A percentile compares a stretch with the other conserved stretches of the same genome.
phyloP scores from a whole-genome alignment of 225 moss, liverwort and hornwort genomes.

The Physcomitrellopsis africana region DNA sequence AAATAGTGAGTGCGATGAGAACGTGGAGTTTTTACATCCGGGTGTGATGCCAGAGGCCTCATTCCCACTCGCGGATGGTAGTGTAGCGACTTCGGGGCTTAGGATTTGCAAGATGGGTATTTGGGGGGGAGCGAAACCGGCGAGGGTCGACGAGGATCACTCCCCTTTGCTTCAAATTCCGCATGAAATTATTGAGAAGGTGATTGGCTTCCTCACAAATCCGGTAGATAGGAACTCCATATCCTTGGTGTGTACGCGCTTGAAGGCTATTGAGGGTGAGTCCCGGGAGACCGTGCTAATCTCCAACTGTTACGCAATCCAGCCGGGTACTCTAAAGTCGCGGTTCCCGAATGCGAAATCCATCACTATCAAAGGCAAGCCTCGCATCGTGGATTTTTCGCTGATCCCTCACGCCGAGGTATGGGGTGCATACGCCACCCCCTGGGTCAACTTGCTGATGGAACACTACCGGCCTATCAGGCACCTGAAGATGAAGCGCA shows the following conservation, averaged over 20 bases:
- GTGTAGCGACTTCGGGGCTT: no score
- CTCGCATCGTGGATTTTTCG: conserved; percentile 50
- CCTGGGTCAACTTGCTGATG: conserved; percentile 39
- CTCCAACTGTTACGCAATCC: conserved; percentile 59
- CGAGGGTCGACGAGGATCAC: conserved; percentile 12
- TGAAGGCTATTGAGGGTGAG: conserved; percentile 47
- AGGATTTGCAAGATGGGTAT: conserved; percentile 27
- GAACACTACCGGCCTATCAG: conserved; percentile 18
- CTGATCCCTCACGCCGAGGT: conserved; percentile 44
- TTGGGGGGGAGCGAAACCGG: conserved; percentile 15
- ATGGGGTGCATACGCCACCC: conserved; percentile 50
- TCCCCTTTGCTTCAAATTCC: conserved; percentile 41
- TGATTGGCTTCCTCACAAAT: conserved; percentile 25
- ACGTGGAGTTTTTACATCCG: no score
- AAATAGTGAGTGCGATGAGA: no score
- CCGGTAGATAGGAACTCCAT: conserved; percentile 41
- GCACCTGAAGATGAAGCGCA: conserved; percentile 43
- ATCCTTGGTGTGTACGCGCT: conserved; percentile 55
- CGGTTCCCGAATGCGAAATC: conserved; percentile 51
- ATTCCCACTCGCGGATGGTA: no score
- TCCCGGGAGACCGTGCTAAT: conserved; percentile 44
- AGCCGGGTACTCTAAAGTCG: conserved; percentile 31
- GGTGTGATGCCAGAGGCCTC: no score
- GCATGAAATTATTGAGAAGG: conserved; percentile 51
- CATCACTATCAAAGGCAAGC: conserved; percentile 51